Base-by-base conservation (phyloP, 495 filamentous ascomycete species). In the Penicillium chermesinum region DNA sequence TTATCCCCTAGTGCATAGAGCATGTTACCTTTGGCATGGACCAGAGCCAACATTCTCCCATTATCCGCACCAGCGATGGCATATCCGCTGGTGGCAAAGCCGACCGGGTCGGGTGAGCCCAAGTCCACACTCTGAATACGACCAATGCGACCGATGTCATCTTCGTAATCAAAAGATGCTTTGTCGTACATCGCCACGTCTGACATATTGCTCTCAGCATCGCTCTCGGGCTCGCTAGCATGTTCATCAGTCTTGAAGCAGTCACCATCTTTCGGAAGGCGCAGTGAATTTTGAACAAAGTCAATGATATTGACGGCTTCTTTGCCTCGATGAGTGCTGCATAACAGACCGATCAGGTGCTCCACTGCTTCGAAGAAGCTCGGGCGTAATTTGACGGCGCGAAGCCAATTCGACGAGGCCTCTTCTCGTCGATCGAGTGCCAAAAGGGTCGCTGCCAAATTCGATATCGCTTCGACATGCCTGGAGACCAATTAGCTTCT, bases 1-100 rank as follows among this genome's bases (percentile, higher is more conserved):
- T 93, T 89, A 50, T 97, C 86, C 18, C 90, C 90, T 42, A 95
- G 67, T 30, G 89, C 81, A 69, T 99, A 99, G 1, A 97, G 76
- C 88, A 97, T 95, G 54, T 97, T 99, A 20, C 94, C 93, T 66
- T 97, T 99, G 2, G 90, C 91, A 67, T 99, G 94, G 18, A 96
- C 79, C 17, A 99, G 73, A 25, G 89, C 86, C 10, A 97, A 77
- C 70, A 99, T 89, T 53, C 94, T 80, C 16, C 93, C 93, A 65
- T 97, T 98, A 53, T 98, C 93, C 17, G 80, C 85, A 7, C 87
- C 87, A 7, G 90, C 78, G 16, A 97, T 87, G 30, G 82, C 81
- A 66, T 93, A 96, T 36, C 88, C 89, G 62, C 91, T 94, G 15
- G 84, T 85, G 1, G 83, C 87, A 62, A 85, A 91, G 0, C 86